Conservation (phyloP, 208 protist species). For the Acanthamoeba royreba region DNA sequence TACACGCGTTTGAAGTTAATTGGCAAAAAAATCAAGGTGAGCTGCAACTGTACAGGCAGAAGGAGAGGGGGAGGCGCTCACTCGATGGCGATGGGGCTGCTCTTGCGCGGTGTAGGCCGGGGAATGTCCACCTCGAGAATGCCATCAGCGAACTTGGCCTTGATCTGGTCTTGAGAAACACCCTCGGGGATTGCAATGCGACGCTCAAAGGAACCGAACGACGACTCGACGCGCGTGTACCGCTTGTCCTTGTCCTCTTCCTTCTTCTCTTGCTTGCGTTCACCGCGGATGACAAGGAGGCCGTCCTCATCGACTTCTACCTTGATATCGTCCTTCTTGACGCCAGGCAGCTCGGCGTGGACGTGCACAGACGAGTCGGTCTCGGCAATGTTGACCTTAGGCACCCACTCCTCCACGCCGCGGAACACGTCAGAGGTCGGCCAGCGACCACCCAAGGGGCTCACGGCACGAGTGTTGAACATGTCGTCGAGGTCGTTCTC, state of each 20-base stretch:
- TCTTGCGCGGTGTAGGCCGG: not conserved
- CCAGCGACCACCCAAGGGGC: not conserved
- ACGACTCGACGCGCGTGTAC: not conserved
- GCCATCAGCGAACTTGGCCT: slow-evolving; percentile 12
- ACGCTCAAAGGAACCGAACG: not conserved
- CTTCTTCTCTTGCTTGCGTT: slow-evolving; percentile 41
- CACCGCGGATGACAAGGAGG: not conserved
- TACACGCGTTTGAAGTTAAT: not conserved
- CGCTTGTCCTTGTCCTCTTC: slow-evolving; percentile 38
- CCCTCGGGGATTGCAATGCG: slow-evolving; percentile 2
- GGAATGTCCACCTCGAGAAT: slow-evolving; percentile 27
- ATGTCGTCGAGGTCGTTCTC: not conserved
- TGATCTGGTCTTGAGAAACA: not conserved
- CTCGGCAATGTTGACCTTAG: slow-evolving; percentile 11
- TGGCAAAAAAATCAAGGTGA: not conserved
- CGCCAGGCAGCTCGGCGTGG: slow-evolving; percentile 39
- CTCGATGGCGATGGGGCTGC: not conserved
- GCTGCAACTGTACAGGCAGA: too few species aligned
- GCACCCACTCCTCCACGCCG: not conserved
- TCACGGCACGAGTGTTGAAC: not conserved
- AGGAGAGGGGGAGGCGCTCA: too few species aligned
- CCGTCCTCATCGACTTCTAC: not conserved
- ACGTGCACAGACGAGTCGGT: not conserved
- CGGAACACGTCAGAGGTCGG: not conserved
- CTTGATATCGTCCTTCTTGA: slow-evolving; percentile 14